phyloP scores from a whole-genome alignment of 2,329 filamentous ascomycete species.

The Pseudovirgaria hyperparasitica region DNA sequence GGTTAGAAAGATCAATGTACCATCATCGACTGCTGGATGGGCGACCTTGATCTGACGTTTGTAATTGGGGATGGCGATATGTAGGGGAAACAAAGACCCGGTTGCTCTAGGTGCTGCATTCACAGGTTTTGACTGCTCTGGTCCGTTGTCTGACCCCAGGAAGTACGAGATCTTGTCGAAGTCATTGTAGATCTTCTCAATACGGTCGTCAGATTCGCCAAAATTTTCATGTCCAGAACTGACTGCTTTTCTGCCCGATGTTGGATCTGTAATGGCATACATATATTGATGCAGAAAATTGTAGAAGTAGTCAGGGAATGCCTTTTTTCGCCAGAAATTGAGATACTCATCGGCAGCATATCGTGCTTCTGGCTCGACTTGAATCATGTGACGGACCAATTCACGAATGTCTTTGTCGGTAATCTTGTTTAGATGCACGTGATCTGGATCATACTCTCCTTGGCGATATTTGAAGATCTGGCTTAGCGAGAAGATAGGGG shows the following conservation, averaged over 20 bases:
- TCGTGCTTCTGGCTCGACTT: constrained; percentile 79
- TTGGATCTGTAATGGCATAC: constrained; percentile 85
- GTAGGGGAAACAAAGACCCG: constrained; percentile 61
- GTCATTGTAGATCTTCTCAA: constrained; percentile 83
- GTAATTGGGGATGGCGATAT: constrained; percentile 77
- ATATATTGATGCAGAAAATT: constrained; percentile 96
- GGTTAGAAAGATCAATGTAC: constrained; percentile 82
- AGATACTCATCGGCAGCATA: constrained; percentile 92
- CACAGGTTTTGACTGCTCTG: constrained; percentile 21
- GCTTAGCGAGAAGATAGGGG: constrained; percentile 93
- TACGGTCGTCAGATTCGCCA: constrained; percentile 82
- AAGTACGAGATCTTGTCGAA: constrained; percentile 98
- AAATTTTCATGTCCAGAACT: constrained; percentile 58
- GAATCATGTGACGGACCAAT: constrained; percentile 91
- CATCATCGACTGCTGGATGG: constrained; percentile 60
- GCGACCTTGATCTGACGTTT: constrained; percentile 62
- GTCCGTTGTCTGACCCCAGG: constrained; percentile 57
- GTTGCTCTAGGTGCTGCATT: constrained; percentile 22
- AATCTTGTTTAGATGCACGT: constrained; percentile 71
- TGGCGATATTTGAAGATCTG: constrained; percentile 91
- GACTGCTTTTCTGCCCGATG: constrained; percentile 61
- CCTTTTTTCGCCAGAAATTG: constrained; percentile 80
- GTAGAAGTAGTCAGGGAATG: constrained; percentile 95
- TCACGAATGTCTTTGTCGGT: constrained; percentile 77
- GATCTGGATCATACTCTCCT: constrained; percentile 80